Percentiles rank a stretch among this genome's conserved stretches.
Conservation (phyloP, 345 rosid species). For the Gossypium herbaceum region DNA sequence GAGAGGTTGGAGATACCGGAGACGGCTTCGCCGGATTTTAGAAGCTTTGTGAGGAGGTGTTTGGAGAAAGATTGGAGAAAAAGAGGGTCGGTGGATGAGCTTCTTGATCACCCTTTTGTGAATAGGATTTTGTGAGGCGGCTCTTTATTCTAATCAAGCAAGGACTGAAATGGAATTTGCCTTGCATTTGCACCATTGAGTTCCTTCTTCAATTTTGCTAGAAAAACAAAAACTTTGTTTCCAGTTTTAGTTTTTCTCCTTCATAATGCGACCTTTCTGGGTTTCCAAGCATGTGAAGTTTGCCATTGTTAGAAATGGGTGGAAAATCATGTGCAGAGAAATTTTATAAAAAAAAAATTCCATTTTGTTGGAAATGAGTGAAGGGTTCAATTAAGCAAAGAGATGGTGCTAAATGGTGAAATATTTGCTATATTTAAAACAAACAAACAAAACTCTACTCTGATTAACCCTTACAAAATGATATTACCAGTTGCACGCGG, state of each 20-base stretch:
- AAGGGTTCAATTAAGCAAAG: neutral
- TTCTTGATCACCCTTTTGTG: conserved; percentile 55
- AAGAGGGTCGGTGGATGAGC: conserved; percentile 50
- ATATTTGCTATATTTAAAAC: neutral
- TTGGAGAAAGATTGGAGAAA: conserved; percentile 64
- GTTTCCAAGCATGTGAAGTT: neutral
- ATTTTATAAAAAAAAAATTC: too few relatives aligned
- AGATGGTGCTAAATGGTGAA: neutral
- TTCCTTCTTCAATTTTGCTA: neutral
- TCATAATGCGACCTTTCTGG: neutral
- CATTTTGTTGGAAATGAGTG: too few relatives aligned
- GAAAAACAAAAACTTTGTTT: neutral
- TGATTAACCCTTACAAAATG: neutral
- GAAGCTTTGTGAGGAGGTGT: conserved; percentile 44
- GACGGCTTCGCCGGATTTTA: conserved; percentile 41
- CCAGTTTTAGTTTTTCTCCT: neutral
- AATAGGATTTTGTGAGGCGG: neutral
- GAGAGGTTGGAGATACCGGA: conserved; percentile 44
- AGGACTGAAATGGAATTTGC: neutral
- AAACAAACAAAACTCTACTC: neutral
- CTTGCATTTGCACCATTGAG: neutral
- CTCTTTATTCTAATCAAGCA: neutral
- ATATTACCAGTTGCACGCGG: neutral
- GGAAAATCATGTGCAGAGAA: neutral
- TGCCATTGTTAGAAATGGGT: too few relatives aligned